Base-by-base conservation (phyloP, 2,329 filamentous ascomycete species). In the Fonsecaea pugnacius region DNA sequence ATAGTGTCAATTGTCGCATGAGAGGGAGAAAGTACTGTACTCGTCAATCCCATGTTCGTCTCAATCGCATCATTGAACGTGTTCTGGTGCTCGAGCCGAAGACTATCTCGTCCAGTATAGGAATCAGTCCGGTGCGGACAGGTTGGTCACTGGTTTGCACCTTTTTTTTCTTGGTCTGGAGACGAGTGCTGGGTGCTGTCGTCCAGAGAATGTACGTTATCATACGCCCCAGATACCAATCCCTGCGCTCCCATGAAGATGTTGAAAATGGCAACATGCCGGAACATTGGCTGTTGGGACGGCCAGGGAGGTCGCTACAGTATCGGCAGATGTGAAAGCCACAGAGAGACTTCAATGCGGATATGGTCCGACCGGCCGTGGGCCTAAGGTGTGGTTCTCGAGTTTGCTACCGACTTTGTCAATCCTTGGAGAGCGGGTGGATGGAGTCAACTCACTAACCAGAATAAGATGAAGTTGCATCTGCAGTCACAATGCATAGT, bases 341-440 rank as follows among this genome's bases (percentile, higher is more conserved):
- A 14, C 18, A 21, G 38, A 7, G 21, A 40, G 21, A 27, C 24
- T 21, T 35, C 32, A n/a, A 36, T 38, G 24, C 40, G 12, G 46
- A 18, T 52, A 52, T 16, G 57, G 46, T 51, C 21, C 24, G 14
- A 18, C 53, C 4, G 27, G 46, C 57, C 33, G 43, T 38, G 57
- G 30, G 27, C 57, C 32, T 52, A 59, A 59, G 12, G 57, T 52
- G 40, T 38, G 24, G 43, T 59, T 59, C 57, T 59, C 57, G 3
- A 24, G 30, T 59, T 59, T 59, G 57, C 57, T 59, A 33, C 57
- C 57, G 18, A 52, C 30, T 59, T 59, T 12, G 57, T 59, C 57
- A 52, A 46, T 24, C 8, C 50, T 38, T 9, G 40, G 43, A 35
- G 32, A 50, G 57, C 24, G 21, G 30, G 30, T 18, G 36, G 16